Conservation (phyloP, 1,139 yeast genomes). For the Schwanniomyces etchellsii region DNA sequence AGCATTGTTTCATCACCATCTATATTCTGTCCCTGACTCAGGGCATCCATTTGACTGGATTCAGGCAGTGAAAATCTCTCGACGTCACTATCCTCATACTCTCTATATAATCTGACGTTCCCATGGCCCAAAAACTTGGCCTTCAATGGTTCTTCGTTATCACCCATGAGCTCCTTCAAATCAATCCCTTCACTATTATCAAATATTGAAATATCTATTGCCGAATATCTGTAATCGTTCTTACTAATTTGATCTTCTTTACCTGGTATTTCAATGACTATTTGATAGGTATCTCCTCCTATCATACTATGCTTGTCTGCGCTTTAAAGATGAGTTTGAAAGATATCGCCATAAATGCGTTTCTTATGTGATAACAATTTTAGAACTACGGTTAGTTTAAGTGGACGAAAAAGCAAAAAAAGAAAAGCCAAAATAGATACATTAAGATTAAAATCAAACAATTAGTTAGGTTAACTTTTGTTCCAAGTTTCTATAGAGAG, state of each 20-base stretch:
- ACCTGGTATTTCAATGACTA: conserved; percentile 23
- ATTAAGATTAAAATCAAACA: not conserved
- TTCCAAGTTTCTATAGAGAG: conserved; percentile 15
- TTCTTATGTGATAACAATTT: not conserved
- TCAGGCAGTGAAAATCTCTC: conserved; percentile 4
- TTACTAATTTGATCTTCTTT: conserved; percentile 5
- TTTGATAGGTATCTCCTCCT: conserved; percentile 41
- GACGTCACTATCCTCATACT: conserved; percentile 25
- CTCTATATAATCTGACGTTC: conserved; percentile 62
- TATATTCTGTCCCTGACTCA: not conserved
- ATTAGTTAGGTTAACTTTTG: not conserved
- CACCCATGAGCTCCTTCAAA: conserved; percentile 10
- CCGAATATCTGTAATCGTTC: conserved; percentile 31
- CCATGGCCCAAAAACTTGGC: conserved; percentile 69
- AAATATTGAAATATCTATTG: conserved; percentile 24
- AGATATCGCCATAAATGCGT: conserved; percentile 2
- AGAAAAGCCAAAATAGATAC: not conserved
- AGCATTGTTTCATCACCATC: conserved; percentile 61
- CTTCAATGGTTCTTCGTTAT: conserved; percentile 41
- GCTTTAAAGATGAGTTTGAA: too few species aligned
- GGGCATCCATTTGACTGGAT: not conserved
- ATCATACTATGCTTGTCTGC: conserved; percentile 26
- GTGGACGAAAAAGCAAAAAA: not conserved
- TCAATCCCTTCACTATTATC: conserved; percentile 11
- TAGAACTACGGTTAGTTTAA: not conserved